phyloP scores from a whole-genome alignment of 164 flowering plant genomes.

The Sedum album region DNA sequence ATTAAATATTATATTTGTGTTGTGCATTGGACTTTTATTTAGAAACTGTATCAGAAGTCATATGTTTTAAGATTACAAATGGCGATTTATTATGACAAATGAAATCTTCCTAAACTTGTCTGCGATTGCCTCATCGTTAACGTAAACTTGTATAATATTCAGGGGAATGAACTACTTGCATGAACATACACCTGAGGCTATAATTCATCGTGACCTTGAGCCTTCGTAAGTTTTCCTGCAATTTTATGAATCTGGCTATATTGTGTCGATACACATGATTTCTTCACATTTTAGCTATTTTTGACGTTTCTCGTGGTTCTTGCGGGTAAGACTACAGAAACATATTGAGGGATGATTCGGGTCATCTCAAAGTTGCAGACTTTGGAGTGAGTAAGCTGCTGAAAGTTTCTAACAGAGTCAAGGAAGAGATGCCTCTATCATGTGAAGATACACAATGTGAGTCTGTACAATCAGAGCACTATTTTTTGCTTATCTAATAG shows the following conservation, averaged over 20 bases:
- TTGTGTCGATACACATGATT: slow-evolving; percentile 19
- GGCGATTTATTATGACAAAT: not conserved
- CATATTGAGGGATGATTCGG: slow-evolving; percentile 95
- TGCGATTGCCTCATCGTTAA: not conserved
- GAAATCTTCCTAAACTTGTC: not conserved
- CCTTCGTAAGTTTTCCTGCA: slow-evolving; percentile 69
- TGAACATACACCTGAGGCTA: slow-evolving; percentile 78
- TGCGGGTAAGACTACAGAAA: slow-evolving; percentile 63
- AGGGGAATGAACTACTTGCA: slow-evolving; percentile 98
- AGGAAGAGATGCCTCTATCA: slow-evolving; percentile 32
- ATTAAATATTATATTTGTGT: not conserved
- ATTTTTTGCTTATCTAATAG: not conserved
- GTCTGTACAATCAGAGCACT: not conserved
- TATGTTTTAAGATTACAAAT: not conserved
- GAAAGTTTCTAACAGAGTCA: slow-evolving; percentile 43
- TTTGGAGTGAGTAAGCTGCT: slow-evolving; percentile 94
- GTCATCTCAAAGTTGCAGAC: slow-evolving; percentile 97
- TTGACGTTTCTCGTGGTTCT: not conserved
- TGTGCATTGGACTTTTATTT: not conserved
- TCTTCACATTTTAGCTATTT: not conserved
- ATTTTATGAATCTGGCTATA: not conserved
- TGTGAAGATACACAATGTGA: not conserved
- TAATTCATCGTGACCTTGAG: slow-evolving; percentile 93
- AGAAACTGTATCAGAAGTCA: not conserved
- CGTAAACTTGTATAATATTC: slow-evolving; percentile 17